Conservation (phyloP, 2,329 filamentous ascomycete species). For the Metarhizium guizhouense region DNA sequence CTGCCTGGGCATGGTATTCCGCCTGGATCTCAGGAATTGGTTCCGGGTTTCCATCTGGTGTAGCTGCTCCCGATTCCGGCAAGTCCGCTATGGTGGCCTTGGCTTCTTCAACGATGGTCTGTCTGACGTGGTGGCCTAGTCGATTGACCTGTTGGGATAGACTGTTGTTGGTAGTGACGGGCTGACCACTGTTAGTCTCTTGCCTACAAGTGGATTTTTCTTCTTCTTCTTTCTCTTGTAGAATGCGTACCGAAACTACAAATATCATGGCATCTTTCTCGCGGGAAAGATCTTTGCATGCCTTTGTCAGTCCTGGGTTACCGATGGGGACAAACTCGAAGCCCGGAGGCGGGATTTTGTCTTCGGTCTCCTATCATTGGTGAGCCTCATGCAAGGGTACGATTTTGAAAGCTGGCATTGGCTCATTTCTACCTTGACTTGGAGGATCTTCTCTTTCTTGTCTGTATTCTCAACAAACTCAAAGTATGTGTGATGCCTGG, state of each 20-base stretch:
- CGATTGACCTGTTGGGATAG: slow-evolving; percentile 47
- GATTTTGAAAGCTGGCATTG: slow-evolving; percentile 2
- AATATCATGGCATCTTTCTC: slow-evolving; percentile 55
- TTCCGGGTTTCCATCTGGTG: slow-evolving; percentile 34
- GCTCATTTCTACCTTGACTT: slow-evolving; percentile 43
- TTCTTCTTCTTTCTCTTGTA: background rate
- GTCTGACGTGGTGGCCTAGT: slow-evolving; percentile 51
- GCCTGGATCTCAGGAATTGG: slow-evolving; percentile 50
- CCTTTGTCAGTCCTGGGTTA: slow-evolving; percentile 49
- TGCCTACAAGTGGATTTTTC: background rate
- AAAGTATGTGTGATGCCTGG: slow-evolving; percentile 53
- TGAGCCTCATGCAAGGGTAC: slow-evolving; percentile 17
- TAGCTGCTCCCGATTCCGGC: slow-evolving; percentile 11
- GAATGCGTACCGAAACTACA: slow-evolving; percentile 48
- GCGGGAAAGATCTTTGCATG: slow-evolving; percentile 57
- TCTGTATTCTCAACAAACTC: slow-evolving; percentile 57
- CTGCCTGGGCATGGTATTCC: slow-evolving; percentile 54
- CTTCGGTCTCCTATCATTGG: slow-evolving; percentile 39
- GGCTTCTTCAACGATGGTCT: slow-evolving; percentile 51
- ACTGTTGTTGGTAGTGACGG: slow-evolving; percentile 25
- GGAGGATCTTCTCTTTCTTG: slow-evolving; percentile 56
- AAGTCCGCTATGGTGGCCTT: slow-evolving; percentile 18
- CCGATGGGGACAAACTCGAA: slow-evolving; percentile 56
- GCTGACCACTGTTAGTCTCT: slow-evolving; percentile 5
- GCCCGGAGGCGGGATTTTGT: slow-evolving; percentile 45